Evolutionary conservation across 2,329 filamentous ascomycete species (phyloP).

Genomic region (Ciborinia camelliae): DNA sequence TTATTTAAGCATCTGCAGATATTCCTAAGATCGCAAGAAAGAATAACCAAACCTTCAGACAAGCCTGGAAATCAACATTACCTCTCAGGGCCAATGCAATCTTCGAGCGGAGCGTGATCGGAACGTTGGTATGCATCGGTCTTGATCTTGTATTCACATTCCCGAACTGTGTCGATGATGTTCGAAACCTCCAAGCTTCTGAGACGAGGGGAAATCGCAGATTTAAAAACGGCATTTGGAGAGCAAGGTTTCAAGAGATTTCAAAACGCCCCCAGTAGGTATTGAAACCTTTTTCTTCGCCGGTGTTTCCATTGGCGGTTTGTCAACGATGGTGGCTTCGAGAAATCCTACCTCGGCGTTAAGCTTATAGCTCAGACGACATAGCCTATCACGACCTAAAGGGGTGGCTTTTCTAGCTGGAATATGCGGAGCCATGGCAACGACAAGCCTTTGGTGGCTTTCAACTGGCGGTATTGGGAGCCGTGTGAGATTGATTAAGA

Average conservation of each 20-base stretch:
- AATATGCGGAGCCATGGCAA: neutral
- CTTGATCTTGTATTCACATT: neutral
- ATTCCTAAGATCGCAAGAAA: neutral
- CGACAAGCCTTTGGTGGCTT: neutral
- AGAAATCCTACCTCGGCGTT: neutral
- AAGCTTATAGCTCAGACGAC: neutral
- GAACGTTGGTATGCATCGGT: neutral
- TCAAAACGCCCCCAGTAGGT: neutral
- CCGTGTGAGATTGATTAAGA: neutral
- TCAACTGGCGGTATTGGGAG: neutral
- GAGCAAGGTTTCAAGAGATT: neutral
- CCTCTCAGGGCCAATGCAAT: neutral
- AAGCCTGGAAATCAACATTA: neutral
- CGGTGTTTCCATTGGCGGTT: neutral
- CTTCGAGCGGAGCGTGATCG: neutral
- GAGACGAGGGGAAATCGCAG: neutral
- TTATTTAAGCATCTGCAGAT: neutral
- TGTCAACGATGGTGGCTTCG: neutral
- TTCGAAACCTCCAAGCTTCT: neutral
- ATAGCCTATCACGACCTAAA: neutral
- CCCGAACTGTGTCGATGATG: neutral
- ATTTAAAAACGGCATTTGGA: neutral
- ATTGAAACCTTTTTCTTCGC: neutral
- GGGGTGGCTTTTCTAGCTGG: neutral
- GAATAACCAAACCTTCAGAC: neutral